Conservation (phyloP, 2,329 filamentous ascomycete genomes). For the Phaeosphaeriaceae sp. region DNA sequence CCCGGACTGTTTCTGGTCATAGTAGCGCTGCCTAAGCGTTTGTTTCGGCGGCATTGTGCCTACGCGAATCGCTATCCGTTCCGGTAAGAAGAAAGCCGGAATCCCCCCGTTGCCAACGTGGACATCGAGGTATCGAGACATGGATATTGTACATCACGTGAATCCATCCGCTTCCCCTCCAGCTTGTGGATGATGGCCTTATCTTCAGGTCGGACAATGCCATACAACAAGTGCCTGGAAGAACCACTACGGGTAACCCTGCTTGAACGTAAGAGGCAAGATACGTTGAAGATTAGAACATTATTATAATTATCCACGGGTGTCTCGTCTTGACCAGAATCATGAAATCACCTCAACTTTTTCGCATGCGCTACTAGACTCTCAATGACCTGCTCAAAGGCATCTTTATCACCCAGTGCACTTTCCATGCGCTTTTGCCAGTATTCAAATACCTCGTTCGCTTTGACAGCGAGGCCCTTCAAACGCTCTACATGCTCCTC, state of each 20-base stretch:
- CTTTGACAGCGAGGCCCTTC: conserved; percentile 72
- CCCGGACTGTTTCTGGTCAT: conserved; percentile 9
- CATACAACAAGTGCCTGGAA: no score
- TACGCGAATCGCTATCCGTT: conserved; percentile 2
- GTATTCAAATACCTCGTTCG: conserved; percentile 81
- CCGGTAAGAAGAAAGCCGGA: not conserved
- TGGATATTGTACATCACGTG: not conserved
- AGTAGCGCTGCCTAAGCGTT: conserved; percentile 15
- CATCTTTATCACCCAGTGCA: conserved; percentile 87
- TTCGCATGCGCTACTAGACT: conserved; percentile 92
- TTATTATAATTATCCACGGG: not conserved
- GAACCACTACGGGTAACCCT: not conserved
- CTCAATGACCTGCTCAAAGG: conserved; percentile 95
- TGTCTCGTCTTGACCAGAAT: no score
- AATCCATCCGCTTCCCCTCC: not conserved
- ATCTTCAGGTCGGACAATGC: not conserved
- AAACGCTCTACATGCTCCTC: conserved; percentile 74
- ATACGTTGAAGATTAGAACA: not conserved
- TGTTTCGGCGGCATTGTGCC: conserved; percentile 1
- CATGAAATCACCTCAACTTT: conserved; percentile 69
- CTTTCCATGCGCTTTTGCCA: conserved; percentile 89
- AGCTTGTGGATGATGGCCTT: no score
- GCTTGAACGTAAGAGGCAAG: not conserved
- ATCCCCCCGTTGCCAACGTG: not conserved
- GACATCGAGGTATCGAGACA: not conserved